A percentile compares a stretch with the other conserved stretches of the same genome.
Evolutionary conservation across 768 basidiomycete genomes (phyloP).

Genomic region (Lactifluus volemus): DNA sequence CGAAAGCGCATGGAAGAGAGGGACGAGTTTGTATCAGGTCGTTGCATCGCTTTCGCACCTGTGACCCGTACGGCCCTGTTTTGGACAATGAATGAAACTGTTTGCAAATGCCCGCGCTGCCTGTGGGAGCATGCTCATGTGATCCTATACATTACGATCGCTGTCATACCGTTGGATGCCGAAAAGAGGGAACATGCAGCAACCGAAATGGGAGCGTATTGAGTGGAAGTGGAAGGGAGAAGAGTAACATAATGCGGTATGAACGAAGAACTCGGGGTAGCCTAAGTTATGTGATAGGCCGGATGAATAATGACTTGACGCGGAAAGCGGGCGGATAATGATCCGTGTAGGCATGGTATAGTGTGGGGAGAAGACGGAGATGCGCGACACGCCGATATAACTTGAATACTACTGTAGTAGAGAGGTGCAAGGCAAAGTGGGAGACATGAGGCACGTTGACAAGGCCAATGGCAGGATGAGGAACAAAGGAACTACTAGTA

Average conservation of each 20-base stretch:
- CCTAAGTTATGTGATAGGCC: slow-evolving; percentile 18
- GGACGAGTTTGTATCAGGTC: too few species aligned
- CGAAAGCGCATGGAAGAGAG: too few species aligned
- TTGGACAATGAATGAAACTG: slow-evolving; percentile 17
- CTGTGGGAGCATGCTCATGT: slow-evolving; percentile 17
- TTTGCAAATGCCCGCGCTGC: slow-evolving; percentile 10
- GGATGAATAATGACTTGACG: slow-evolving; percentile 8
- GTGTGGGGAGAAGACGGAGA: slow-evolving; percentile 16
- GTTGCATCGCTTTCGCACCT: too few species aligned
- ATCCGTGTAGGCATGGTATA: slow-evolving; percentile 13
- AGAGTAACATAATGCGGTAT: slow-evolving; percentile 2
- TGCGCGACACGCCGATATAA: too few species aligned
- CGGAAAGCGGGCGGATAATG: slow-evolving; percentile 15
- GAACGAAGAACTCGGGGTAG: slow-evolving; percentile 16
- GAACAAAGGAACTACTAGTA: too few species aligned
- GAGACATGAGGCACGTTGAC: too few species aligned
- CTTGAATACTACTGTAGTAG: too few species aligned
- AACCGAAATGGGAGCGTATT: background rate
- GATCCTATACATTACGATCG: slow-evolving; percentile 9
- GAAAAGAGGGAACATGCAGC: background rate
- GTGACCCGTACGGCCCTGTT: slow-evolving; percentile 15
- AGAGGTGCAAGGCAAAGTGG: too few species aligned
- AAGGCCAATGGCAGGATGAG: too few species aligned
- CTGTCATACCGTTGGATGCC: slow-evolving; percentile 11
- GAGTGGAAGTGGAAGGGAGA: background rate